A percentile compares a stretch with the other conserved stretches of the same genome.
These are phyloP conservation scores for Candida quercuum DNA, from an alignment of 805 yeast genomes.

Conservation along the genomic window DNA sequence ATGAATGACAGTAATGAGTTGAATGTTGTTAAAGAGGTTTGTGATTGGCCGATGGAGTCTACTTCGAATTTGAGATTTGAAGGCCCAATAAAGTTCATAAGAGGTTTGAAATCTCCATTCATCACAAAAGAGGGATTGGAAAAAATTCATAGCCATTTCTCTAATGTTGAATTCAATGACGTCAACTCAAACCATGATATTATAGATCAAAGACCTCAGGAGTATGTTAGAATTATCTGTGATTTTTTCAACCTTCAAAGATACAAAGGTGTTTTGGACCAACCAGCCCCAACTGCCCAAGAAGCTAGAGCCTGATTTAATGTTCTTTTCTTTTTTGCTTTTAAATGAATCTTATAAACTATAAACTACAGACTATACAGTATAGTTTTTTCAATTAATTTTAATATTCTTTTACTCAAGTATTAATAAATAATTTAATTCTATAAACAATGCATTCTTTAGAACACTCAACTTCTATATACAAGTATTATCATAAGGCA, in stretches of 20 bases:
- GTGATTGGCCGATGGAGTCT: constrained; percentile 29
- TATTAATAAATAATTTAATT: too few species aligned
- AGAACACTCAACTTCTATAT: too few species aligned
- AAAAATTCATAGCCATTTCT: constrained; percentile 23
- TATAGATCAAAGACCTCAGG: constrained; percentile 35
- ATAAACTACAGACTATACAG: too few species aligned
- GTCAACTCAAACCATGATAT: constrained; percentile 31
- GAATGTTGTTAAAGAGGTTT: constrained; percentile 23
- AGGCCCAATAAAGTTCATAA: constrained; percentile 21
- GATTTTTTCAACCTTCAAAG: constrained; percentile 23
- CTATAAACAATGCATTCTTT: too few species aligned
- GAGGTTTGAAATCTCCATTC: constrained; percentile 22
- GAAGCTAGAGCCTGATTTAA: neutral
- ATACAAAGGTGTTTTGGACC: constrained; percentile 9
- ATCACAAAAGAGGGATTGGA: constrained; percentile 15
- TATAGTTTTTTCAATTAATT: too few species aligned
- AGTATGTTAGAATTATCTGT: constrained; percentile 24
- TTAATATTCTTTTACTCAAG: neutral
- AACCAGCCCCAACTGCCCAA: constrained; percentile 1
- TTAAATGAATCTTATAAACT: neutral
- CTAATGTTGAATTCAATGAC: constrained; percentile 17
- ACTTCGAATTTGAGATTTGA: constrained; percentile 14
- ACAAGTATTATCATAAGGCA: too few species aligned
- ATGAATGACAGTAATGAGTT: constrained; percentile 20
- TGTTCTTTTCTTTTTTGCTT: neutral